Percentiles rank a stretch among this genome's conserved stretches.
Evolutionary conservation across 1,284 basidiomycete genomes (phyloP).

Genomic region (Melampsora americana): DNA sequence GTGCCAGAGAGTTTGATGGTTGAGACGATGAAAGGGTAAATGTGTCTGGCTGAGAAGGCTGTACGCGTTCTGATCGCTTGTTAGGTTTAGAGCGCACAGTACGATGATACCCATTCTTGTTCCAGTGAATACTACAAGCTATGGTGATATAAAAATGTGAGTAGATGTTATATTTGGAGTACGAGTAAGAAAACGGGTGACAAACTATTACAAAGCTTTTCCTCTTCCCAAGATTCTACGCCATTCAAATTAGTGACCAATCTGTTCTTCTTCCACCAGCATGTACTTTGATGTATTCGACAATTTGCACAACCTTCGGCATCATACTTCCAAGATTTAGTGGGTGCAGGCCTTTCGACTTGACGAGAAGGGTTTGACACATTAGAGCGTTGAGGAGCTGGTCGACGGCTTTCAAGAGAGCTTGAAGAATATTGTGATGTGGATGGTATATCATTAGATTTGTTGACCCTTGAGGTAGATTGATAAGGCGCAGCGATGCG

Average conservation of each 20-base stretch:
- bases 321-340: constrained; percentile 17
- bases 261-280: constrained; percentile 37
- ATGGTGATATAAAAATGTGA: not conserved
- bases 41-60: not conserved
- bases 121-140: constrained; percentile 42
- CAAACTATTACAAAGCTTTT: constrained; percentile 41
- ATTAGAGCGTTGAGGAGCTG: not conserved
- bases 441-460: constrained; percentile 2
- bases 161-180: not conserved
- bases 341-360: not conserved
- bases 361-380: not conserved
- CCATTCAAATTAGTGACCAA: constrained; percentile 20
- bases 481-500: constrained; percentile 1
- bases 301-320: constrained; percentile 36
- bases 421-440: not conserved
- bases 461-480: not conserved
- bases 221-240: constrained; percentile 27
- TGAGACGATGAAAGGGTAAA: constrained; percentile 19
- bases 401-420: constrained; percentile 9
- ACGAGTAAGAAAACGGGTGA: not conserved
- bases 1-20: constrained; percentile 2
- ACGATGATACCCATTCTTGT: constrained; percentile 39
- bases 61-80: constrained; percentile 5
- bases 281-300: constrained; percentile 21
- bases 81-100: constrained; percentile 8